phyloP scores from a whole-genome alignment of 2,329 filamentous ascomycete species.

The Exophiala lecanii-corni region DNA sequence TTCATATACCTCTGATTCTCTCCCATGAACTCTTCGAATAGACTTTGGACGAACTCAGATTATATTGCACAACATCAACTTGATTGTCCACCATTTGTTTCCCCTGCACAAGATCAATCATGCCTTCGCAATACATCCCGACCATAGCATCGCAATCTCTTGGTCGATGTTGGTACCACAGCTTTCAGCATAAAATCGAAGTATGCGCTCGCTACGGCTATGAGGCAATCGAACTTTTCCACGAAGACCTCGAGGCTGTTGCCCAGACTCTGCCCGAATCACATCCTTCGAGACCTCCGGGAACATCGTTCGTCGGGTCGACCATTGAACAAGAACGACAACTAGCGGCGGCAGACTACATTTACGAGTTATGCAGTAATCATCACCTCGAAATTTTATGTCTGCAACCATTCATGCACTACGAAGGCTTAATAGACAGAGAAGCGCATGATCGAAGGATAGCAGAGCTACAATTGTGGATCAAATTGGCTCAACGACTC shows the following conservation, averaged over 20 bases:
- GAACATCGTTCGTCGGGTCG: constrained; percentile 14
- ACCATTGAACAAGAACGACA: constrained; percentile 16
- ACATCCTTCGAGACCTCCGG: constrained; percentile 3
- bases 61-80: neutral
- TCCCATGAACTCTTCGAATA: neutral
- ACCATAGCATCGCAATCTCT: constrained; percentile 75
- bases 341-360: constrained; percentile 20
- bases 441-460: constrained; percentile 53
- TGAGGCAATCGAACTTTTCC: constrained; percentile 69
- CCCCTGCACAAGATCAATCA: neutral
- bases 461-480: constrained; percentile 64
- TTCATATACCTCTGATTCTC: neutral
- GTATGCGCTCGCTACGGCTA: constrained; percentile 63
- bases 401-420: constrained; percentile 64
- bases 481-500: constrained; percentile 59
- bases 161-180: constrained; percentile 67
- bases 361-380: constrained; percentile 16
- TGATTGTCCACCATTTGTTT: neutral
- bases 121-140: constrained; percentile 34
- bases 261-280: constrained; percentile 34
- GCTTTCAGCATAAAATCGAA: constrained; percentile 62
- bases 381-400: constrained; percentile 21
- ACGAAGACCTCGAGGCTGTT: constrained; percentile 66
- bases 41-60: neutral
- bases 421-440: constrained; percentile 67